Percentiles rank a stretch among this genome's conserved stretches.
phyloP scores from a whole-genome alignment of 352 stramenopile genomes.

The Hyaloperonospora arabidopsidis region DNA sequence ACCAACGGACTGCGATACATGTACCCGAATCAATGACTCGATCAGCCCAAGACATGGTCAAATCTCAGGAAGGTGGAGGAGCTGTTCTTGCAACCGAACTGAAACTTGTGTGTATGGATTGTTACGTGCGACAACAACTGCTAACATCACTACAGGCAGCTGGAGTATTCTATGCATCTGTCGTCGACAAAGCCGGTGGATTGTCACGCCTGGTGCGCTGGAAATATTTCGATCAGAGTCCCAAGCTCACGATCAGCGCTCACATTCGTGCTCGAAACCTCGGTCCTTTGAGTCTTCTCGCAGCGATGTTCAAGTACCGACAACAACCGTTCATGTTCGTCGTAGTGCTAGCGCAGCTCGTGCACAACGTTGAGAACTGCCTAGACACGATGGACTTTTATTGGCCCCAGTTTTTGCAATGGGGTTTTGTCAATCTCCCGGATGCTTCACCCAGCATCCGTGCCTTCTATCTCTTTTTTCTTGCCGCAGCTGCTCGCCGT shows the following conservation, averaged over 20 bases:
- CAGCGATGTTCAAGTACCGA: constrained; percentile 59
- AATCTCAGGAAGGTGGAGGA: constrained; percentile 8
- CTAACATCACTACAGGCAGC: constrained; percentile 34
- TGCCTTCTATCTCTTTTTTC: constrained; percentile 57
- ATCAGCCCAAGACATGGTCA: background rate
- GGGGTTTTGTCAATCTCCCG: constrained; percentile 42
- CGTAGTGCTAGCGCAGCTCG: constrained; percentile 49
- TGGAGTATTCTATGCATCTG: constrained; percentile 29
- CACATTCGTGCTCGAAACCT: constrained; percentile 37
- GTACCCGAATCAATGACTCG: constrained; percentile 14
- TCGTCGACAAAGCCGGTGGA: constrained; percentile 40
- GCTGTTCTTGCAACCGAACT: constrained; percentile 1
- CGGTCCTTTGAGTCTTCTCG: constrained; percentile 44
- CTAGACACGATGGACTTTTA: constrained; percentile 59
- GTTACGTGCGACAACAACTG: constrained; percentile 44
- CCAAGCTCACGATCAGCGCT: constrained; percentile 34
- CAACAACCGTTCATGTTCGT: constrained; percentile 66
- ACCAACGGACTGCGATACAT: constrained; percentile 17
- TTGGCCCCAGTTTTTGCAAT: constrained; percentile 64
- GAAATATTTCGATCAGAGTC: constrained; percentile 46
- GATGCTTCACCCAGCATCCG: constrained; percentile 46
- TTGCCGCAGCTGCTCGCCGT: constrained; percentile 42
- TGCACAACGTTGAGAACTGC: constrained; percentile 49
- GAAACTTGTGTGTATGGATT: constrained; percentile 43
- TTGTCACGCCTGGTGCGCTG: constrained; percentile 44